phyloP scores from a whole-genome alignment of 495 filamentous ascomycete genomes.

The Penicillium cataractarum region DNA sequence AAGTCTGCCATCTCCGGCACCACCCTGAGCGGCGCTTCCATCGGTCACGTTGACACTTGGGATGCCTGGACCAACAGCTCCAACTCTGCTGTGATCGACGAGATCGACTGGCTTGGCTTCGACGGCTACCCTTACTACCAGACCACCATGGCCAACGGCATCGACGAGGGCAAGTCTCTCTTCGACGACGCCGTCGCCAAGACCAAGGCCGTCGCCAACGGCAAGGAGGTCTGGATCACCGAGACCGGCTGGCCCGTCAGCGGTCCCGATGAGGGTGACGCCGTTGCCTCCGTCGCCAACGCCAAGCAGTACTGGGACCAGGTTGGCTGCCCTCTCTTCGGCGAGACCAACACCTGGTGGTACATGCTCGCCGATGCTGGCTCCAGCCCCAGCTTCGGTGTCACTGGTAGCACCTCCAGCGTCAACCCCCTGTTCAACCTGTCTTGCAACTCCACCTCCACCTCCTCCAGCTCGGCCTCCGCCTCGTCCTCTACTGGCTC shows the following conservation, averaged over 20 bases:
- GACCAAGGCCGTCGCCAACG: constrained; percentile 59
- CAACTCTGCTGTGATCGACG: constrained; percentile 71
- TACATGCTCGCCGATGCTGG: constrained; percentile 72
- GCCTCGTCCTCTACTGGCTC: constrained; percentile 16
- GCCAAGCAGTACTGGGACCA: constrained; percentile 79
- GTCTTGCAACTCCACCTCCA: constrained; percentile 46
- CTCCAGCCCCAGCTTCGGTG: constrained; percentile 71
- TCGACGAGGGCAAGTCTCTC: constrained; percentile 59
- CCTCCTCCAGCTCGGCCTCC: constrained; percentile 28
- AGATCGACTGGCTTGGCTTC: constrained; percentile 76
- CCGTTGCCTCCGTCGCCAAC: constrained; percentile 66
- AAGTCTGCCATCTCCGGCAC: constrained; percentile 62
- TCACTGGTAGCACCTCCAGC: constrained; percentile 55
- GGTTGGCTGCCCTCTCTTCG: constrained; percentile 74
- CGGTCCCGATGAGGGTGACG: constrained; percentile 62
- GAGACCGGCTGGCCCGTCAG: constrained; percentile 87
- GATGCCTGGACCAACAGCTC: constrained; percentile 76
- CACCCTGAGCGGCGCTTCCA: constrained; percentile 51
- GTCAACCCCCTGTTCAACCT: constrained; percentile 67
- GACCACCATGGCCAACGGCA: constrained; percentile 66
- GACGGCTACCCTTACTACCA: constrained; percentile 79
- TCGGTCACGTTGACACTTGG: constrained; percentile 96
- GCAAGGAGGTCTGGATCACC: constrained; percentile 83
- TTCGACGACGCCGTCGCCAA: constrained; percentile 64
- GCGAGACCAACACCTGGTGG: constrained; percentile 70